A percentile compares a stretch with the other conserved stretches of the same genome.
Conservation (phyloP, 257 asterid genomes). For the Solanum lignicaule region DNA sequence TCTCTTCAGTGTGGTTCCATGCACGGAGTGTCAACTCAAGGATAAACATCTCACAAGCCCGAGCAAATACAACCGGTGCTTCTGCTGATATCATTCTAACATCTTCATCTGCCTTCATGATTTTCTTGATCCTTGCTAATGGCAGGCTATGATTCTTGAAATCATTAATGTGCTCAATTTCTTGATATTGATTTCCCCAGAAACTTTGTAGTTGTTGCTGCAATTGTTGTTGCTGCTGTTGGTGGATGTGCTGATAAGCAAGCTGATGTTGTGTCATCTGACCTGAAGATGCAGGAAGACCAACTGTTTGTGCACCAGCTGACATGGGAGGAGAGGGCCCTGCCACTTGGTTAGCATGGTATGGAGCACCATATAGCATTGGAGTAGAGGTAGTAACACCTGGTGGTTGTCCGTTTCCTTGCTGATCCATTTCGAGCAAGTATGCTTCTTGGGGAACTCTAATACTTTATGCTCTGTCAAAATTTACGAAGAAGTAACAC, state of each 20-base stretch:
- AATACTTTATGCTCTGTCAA: background rate
- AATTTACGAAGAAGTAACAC: background rate
- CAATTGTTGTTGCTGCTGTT: slow-evolving; percentile 80
- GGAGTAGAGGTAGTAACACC: slow-evolving; percentile 54
- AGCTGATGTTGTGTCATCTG: slow-evolving; percentile 83
- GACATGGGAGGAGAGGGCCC: slow-evolving; percentile 42
- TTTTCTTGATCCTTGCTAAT: slow-evolving; percentile 86
- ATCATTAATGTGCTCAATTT: slow-evolving; percentile 64
- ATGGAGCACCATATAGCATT: slow-evolving; percentile 41
- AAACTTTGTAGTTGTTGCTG: slow-evolving; percentile 78
- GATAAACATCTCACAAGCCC: slow-evolving; percentile 68
- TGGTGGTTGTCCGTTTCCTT: slow-evolving; percentile 73
- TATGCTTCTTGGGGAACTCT: background rate
- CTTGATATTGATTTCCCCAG: slow-evolving; percentile 72
- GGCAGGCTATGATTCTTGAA: slow-evolving; percentile 94
- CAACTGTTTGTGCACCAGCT: slow-evolving; percentile 50
- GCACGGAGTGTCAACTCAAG: slow-evolving; percentile 90
- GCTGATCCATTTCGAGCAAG: slow-evolving; percentile 56
- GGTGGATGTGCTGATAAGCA: slow-evolving; percentile 91
- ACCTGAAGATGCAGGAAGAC: slow-evolving; percentile 54
- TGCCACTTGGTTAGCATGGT: slow-evolving; percentile 63
- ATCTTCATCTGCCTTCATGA: slow-evolving; percentile 90
- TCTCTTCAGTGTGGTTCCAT: slow-evolving; percentile 95
- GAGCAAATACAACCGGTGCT: no score
- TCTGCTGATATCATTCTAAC: no score